These are phyloP conservation scores for Casuarina cunninghamiana DNA, from an alignment of 306 rosid species.

Conservation along the genomic window DNA sequence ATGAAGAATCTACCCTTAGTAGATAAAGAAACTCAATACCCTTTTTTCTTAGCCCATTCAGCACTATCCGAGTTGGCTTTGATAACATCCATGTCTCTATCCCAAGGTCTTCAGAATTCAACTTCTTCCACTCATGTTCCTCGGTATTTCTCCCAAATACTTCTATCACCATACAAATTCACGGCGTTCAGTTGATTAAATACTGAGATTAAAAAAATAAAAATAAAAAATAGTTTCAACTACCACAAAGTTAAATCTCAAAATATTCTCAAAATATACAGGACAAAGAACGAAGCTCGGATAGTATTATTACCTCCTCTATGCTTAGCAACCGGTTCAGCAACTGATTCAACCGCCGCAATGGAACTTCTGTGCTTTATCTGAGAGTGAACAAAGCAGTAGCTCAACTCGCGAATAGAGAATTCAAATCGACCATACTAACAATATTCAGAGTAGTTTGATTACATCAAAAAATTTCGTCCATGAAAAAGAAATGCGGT, in stretches of 20 bases:
- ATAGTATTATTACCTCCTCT: conserved; percentile 45
- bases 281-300: background rate
- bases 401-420: background rate
- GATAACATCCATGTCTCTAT: conserved; percentile 62
- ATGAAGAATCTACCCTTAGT: background rate
- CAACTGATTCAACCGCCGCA: conserved; percentile 38
- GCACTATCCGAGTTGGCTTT: conserved; percentile 60
- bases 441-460: too few relatives aligned
- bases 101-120: conserved; percentile 75
- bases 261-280: background rate
- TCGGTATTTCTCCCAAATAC: conserved; percentile 39
- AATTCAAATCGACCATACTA: background rate
- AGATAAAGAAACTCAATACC: conserved; percentile 35
- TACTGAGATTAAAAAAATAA: background rate
- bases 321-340: conserved; percentile 33
- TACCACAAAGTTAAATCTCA: background rate
- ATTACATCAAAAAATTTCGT: too few relatives aligned
- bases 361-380: conserved; percentile 22
- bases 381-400: conserved; percentile 2
- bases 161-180: background rate
- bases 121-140: conserved; percentile 56
- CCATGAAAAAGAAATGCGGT: too few relatives aligned
- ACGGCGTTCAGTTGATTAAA: background rate
- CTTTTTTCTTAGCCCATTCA: conserved; percentile 54
- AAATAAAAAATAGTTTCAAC: background rate